Conservation (phyloP, 306 rosid species). For the Quercus robur region DNA sequence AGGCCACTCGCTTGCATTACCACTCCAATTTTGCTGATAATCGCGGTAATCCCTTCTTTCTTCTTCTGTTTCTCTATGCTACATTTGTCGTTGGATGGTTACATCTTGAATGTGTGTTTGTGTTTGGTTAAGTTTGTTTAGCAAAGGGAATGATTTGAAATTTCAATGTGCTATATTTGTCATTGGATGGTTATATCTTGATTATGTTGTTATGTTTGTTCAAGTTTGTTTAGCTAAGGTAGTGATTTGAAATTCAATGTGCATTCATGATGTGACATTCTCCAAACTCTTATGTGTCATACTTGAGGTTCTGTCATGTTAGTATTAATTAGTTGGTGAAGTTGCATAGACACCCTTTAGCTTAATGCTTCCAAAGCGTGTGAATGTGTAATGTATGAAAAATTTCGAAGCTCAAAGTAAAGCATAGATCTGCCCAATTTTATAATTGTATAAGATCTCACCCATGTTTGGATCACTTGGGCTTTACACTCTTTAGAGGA, state of each 20-base stretch:
- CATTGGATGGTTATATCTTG: neutral
- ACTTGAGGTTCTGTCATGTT: neutral
- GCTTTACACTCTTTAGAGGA: neutral
- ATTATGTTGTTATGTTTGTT: neutral
- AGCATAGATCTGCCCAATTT: neutral
- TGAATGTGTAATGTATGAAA: neutral
- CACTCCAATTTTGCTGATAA: conserved; percentile 91
- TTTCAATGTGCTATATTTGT: neutral
- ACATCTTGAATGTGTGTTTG: no score
- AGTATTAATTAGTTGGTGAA: neutral
- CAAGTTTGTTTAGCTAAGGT: neutral
- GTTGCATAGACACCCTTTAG: neutral
- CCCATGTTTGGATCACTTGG: neutral
- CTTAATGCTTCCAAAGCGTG: neutral
- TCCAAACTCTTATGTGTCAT: neutral
- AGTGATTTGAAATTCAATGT: neutral
- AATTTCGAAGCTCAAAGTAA: neutral
- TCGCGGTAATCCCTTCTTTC: conserved; percentile 43
- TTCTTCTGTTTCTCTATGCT: neutral
- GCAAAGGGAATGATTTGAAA: neutral
- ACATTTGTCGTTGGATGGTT: neutral
- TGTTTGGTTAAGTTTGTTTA: neutral
- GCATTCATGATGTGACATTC: neutral
- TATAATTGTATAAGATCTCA: neutral
- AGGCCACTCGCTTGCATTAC: conserved; percentile 85